A percentile compares a stretch with the other conserved stretches of the same genome.
phyloP scores from a whole-genome alignment of 1,284 basidiomycete species.

The Singerocomus rubriflavus region DNA sequence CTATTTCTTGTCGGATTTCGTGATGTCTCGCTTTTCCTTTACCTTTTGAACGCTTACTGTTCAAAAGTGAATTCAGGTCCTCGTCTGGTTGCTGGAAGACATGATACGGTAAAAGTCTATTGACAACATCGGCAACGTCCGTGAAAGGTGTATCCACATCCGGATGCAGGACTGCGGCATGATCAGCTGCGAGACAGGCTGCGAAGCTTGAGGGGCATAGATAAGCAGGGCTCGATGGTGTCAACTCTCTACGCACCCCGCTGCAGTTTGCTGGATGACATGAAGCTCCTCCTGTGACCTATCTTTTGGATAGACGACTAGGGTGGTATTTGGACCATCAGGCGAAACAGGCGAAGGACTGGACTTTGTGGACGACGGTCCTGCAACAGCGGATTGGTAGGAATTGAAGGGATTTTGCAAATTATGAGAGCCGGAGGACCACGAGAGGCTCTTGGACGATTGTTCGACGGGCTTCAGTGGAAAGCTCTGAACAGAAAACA shows the following conservation, averaged over 20 bases:
- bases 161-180: conserved; percentile 54
- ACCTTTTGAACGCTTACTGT: conserved; percentile 46
- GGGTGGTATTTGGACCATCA: conserved; percentile 11
- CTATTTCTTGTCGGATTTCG: conserved; percentile 50
- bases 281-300: conserved; percentile 35
- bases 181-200: conserved; percentile 57
- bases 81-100: conserved; percentile 69
- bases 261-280: conserved; percentile 42
- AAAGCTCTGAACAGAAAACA: conserved; percentile 36
- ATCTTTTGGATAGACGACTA: conserved; percentile 19
- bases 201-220: conserved; percentile 44
- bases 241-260: conserved; percentile 40
- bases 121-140: conserved; percentile 57
- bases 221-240: conserved; percentile 16
- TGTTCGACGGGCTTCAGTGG: conserved; percentile 20
- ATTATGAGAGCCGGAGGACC: conserved; percentile 5
- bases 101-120: conserved; percentile 71
- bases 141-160: conserved; percentile 66
- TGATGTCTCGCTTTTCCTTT: conserved; percentile 51
- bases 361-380: conserved; percentile 32
- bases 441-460: neutral
- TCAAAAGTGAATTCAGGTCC: conserved; percentile 43
- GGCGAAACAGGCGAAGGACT: conserved; percentile 5
- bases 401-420: conserved; percentile 19
- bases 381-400: conserved; percentile 27